Conservation (phyloP, 768 basidiomycete genomes). For the Macrolepiota albuminosa region DNA sequence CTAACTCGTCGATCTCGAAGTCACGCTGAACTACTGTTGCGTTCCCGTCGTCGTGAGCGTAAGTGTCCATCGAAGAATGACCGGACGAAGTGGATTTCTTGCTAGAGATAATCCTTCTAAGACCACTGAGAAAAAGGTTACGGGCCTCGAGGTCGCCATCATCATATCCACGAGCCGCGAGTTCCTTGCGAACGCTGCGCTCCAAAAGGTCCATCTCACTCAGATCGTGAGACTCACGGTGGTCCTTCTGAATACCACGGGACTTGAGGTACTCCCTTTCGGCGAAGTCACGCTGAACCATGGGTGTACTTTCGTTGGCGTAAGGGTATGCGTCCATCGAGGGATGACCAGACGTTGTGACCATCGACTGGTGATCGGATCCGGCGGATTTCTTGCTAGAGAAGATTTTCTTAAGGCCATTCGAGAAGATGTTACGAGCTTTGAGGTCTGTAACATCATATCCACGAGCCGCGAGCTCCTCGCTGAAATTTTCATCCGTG, state of each 20-base stretch:
- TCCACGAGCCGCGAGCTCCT: not conserved
- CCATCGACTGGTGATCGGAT: too few relatives aligned
- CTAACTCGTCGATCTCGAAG: constrained; percentile 1
- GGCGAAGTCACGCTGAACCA: not conserved
- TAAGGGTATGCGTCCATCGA: not conserved
- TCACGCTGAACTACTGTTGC: not conserved
- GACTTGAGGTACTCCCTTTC: not conserved
- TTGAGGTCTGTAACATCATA: not conserved
- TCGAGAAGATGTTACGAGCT: not conserved
- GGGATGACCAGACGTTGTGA: not conserved
- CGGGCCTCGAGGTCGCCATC: not conserved
- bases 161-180: not conserved
- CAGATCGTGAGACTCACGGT: not conserved
- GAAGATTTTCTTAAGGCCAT: too few relatives aligned
- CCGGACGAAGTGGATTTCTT: not conserved
- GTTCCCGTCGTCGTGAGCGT: not conserved
- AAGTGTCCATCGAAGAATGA: not conserved
- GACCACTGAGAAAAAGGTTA: not conserved
- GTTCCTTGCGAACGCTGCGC: not conserved
- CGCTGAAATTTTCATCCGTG: not conserved
- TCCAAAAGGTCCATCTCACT: not conserved
- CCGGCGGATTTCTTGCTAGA: not conserved
- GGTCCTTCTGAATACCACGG: not conserved
- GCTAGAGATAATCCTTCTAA: too few relatives aligned
- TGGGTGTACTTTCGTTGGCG: not conserved